These are phyloP conservation scores for Chaetomidium leptoderma DNA, from an alignment of 495 filamentous ascomycete genomes.

Conservation along the genomic window DNA sequence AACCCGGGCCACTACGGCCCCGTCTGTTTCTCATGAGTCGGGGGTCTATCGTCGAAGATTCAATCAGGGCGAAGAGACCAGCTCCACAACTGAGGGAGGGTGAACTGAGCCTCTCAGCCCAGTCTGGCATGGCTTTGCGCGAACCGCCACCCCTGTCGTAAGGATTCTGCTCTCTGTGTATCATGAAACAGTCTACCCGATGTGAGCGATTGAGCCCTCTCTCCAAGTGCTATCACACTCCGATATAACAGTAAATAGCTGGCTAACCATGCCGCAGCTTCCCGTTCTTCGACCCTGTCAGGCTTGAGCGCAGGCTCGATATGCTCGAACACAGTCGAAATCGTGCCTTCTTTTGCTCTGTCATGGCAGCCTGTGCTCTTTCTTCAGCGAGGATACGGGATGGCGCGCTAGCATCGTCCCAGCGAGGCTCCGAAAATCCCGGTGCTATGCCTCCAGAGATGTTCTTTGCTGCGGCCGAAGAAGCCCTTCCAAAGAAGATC, in stretches of 20 bases:
- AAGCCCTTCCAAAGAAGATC: constrained; percentile 40
- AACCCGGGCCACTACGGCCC: neutral
- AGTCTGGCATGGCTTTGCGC: constrained; percentile 19
- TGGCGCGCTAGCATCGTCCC: constrained; percentile 36
- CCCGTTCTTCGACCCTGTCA: constrained; percentile 46
- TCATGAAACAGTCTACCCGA: constrained; percentile 42
- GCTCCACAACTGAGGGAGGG: neutral
- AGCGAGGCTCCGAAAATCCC: constrained; percentile 9
- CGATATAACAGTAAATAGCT: neutral
- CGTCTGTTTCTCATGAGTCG: neutral
- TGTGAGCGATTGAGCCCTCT: constrained; percentile 22
- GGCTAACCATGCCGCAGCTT: constrained; percentile 23
- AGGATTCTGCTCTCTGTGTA: constrained; percentile 39
- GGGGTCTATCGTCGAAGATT: constrained; percentile 4
- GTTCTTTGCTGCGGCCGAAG: constrained; percentile 47
- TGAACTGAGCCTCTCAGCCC: constrained; percentile 16
- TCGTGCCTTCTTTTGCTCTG: constrained; percentile 43
- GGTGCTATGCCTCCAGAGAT: constrained; percentile 30
- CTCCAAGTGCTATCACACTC: neutral
- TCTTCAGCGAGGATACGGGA: constrained; percentile 45
- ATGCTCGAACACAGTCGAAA: constrained; percentile 39
- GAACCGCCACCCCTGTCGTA: constrained; percentile 13
- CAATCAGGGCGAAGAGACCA: neutral
- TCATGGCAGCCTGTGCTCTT: constrained; percentile 50
- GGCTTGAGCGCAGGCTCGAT: constrained; percentile 33